Base-by-base conservation (phyloP, 2,329 filamentous ascomycete species). In the Colletotrichum sp. region DNA sequence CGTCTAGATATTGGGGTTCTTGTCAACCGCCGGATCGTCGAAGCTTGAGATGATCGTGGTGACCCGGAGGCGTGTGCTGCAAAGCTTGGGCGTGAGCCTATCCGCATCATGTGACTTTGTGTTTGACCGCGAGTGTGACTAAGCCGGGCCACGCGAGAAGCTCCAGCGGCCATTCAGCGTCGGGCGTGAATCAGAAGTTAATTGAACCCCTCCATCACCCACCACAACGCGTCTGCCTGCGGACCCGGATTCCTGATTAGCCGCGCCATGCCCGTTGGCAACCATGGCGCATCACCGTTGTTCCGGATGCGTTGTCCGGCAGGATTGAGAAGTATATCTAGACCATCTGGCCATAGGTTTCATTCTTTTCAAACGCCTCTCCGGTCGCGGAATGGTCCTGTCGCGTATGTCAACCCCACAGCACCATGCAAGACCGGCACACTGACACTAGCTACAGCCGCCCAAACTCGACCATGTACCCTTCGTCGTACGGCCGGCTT, bases 81-180 rank as follows among this genome's bases (percentile, higher is more conserved):
- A n/a, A 34, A 13, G 12, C 15, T 26, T 60, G 36, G 74, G 75
- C n/a, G 75, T 76, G 75, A 76, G 36, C 44, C 52, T 76, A 76
- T 26, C 52, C 28, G 15, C 8, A 52, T 67, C 64, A 67, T 55
- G 64, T 69, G 32, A 52, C 57, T 28, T 13, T 60, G 80, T 83
- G 85, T 83, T 82, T 85, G 84, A 81, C 75, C 81, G 82, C 79
- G 82, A 75, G 13, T 65, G 78, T 86, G 84, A 86, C 83, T 86
- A 83, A 86, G 82, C 79, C 32, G 6, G 1, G 62, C 59, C 59
- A 59, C 55, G 12, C 69, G 44, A 52, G 24, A 64, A 72, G 15
- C 52, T 69, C 69, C 72, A 71, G 49, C 49, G 10, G 7, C 76
- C n/a, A n/a, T 49, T 28, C 36, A n/a, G 15, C 24, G 26, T 21